phyloP scores from a whole-genome alignment of 352 stramenopile genomes.

The Thalassiosira pacifica region DNA sequence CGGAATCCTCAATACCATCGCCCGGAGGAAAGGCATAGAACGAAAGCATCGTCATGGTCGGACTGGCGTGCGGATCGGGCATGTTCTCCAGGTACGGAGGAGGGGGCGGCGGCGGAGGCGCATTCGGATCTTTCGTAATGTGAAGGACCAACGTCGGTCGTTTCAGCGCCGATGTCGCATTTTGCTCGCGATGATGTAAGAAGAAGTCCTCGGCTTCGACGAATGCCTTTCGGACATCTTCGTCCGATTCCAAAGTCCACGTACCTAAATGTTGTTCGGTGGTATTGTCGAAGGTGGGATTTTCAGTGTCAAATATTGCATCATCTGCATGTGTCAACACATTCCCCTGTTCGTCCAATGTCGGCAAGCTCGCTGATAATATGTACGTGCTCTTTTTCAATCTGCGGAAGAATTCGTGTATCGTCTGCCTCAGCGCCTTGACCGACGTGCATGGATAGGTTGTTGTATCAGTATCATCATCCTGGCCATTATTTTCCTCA shows the following conservation, averaged over 20 bases:
- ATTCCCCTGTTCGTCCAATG: constrained; percentile 70
- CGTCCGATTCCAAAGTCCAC: constrained; percentile 67
- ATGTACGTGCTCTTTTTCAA: constrained; percentile 83
- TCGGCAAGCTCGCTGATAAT: constrained; percentile 74
- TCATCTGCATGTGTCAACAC: constrained; percentile 56
- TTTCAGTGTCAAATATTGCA: constrained; percentile 21
- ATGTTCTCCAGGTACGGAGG: constrained; percentile 78
- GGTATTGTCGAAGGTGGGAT: neutral
- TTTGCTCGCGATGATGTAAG: constrained; percentile 42
- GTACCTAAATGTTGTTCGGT: constrained; percentile 44
- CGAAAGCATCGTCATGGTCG: constrained; percentile 86
- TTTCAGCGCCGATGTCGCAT: constrained; percentile 59
- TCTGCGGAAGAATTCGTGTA: constrained; percentile 82
- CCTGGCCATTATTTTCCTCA: no score
- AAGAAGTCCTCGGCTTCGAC: constrained; percentile 75
- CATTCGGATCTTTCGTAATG: constrained; percentile 82
- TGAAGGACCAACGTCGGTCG: constrained; percentile 80
- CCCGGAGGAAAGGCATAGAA: constrained; percentile 85
- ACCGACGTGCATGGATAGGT: constrained; percentile 61
- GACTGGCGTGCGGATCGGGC: constrained; percentile 68
- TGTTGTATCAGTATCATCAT: constrained; percentile 9
- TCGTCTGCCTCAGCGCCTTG: constrained; percentile 73
- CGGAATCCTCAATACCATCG: constrained; percentile 72
- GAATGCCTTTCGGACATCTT: constrained; percentile 81
- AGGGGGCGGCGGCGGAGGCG: constrained; percentile 67